Evolutionary conservation across 129 eudicot species (phyloP).

Genomic region (Deinandra increscens): DNA sequence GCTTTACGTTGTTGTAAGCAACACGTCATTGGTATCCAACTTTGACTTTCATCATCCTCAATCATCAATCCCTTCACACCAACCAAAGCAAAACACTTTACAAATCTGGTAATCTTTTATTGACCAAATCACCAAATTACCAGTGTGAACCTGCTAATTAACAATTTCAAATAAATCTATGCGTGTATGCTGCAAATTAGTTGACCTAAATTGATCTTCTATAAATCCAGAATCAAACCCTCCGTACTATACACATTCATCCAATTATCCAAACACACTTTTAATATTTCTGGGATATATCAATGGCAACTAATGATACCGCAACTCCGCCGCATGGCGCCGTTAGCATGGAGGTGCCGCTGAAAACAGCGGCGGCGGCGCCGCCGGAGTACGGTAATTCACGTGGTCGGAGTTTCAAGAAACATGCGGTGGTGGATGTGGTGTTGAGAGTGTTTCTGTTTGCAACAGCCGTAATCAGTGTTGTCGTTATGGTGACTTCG

Average conservation of each 20-base stretch:
- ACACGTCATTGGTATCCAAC: conserved; percentile 6
- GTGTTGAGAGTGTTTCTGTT: conserved; percentile 51
- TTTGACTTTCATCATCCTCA: too few relatives aligned
- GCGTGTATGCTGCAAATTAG: neutral
- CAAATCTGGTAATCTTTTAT: conserved; percentile 13
- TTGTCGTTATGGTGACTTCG: conserved; percentile 73
- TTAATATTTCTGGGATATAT: neutral
- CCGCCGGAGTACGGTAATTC: conserved; percentile 19
- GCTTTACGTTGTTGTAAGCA: neutral
- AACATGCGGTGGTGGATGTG: conserved; percentile 37
- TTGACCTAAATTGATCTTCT: conserved; percentile 10
- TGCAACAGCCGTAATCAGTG: conserved; percentile 40
- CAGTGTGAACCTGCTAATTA: conserved; percentile 14
- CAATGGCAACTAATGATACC: conserved; percentile 37
- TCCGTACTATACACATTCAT: too few relatives aligned
- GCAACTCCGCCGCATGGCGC: conserved; percentile 32
- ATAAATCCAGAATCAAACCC: conserved; percentile 1
- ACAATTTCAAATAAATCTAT: neutral
- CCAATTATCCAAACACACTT: conserved; percentile 18
- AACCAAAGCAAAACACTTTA: conserved; percentile 1
- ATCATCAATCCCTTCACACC: neutral
- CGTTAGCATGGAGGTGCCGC: conserved; percentile 26
- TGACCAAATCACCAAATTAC: conserved; percentile 24
- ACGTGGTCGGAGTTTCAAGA: conserved; percentile 23
- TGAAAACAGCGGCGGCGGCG: conserved; percentile 13